Evolutionary conservation across 768 basidiomycete genomes (phyloP), one percentile per base, ranked within the genome.

Genomic region (Sporobolomyces phaffii): DNA sequence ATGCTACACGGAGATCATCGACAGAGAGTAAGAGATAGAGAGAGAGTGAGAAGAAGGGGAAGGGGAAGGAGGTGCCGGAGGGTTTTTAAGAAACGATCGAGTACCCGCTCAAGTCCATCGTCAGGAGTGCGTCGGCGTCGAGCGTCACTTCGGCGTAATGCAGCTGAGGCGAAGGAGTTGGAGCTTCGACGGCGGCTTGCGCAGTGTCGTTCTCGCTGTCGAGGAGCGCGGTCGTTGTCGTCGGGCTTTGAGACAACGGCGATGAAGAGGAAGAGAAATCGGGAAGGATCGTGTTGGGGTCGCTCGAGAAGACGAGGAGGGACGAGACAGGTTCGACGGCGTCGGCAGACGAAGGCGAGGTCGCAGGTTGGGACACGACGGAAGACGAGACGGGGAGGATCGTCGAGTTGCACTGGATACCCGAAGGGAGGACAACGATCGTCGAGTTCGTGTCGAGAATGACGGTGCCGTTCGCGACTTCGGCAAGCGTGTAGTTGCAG

Each of bases 401-500:
- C 5, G 56, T 58, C 29, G 56, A 31, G 56, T 58, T 58, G 31
- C 56, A 58, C 7, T 8, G 3, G 56, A 45, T 33, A 31, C 43
- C 43, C 5, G 56, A 58, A 13, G 56, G 43, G 29, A 58, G 22
- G 20, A 33, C 26, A 20, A 2, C 8, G 43, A 45, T 45, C 9
- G 56, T 17, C 11, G 28, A 7, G 56, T 45, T 31, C 4, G 22
- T 8, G 43, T 58, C 56, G 41, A 34, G 5, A 8, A 5, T 2
- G 24, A 58, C 11, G 13, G 24, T 56, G 4, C 41, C 41, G 43
- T 45, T 43, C 4, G 18, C 17, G 28, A 57, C 13, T 3, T 57
- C 40, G 40, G 26, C 41, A 43, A 45, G 56, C 20, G 56, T 58
- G 43, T 28, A 57, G 40, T 57, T 57, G 41, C 54, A 57, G 41